Conservation (phyloP, 176 grass and related monocot species). For the Elymus sibiricus region DNA sequence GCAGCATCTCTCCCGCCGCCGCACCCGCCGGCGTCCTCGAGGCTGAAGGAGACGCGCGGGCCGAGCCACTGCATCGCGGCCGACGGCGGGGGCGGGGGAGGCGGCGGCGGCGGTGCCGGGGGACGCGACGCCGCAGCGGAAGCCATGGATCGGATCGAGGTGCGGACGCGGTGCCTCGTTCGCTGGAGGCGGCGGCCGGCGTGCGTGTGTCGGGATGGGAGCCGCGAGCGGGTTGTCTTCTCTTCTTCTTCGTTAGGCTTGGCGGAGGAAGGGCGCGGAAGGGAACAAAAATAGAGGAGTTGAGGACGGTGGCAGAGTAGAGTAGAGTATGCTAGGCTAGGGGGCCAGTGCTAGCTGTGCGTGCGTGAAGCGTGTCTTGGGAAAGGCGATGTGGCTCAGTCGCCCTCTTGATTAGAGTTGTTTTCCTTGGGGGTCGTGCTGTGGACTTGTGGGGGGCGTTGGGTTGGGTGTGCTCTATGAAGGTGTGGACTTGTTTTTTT, state of each 20-base stretch:
- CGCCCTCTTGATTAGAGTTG: too few species aligned
- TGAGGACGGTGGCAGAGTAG: too few species aligned
- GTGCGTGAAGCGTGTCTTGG: too few species aligned
- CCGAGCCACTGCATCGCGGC: constrained; percentile 50
- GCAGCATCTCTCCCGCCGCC: neutral
- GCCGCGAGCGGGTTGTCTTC: neutral
- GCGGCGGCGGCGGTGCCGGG: constrained; percentile 35
- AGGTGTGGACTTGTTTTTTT: too few species aligned
- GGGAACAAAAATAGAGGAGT: neutral
- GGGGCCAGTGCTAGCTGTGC: too few species aligned
- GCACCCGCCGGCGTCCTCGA: constrained; percentile 34
- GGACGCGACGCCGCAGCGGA: constrained; percentile 50
- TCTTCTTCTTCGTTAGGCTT: neutral
- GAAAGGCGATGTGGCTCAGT: too few species aligned
- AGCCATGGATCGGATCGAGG: neutral
- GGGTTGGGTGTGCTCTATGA: too few species aligned
- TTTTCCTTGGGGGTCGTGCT: too few species aligned
- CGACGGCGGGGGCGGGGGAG: neutral
- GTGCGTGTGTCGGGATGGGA: neutral
- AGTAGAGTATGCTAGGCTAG: too few species aligned
- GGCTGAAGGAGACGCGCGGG: constrained; percentile 84
- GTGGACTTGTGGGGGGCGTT: too few species aligned
- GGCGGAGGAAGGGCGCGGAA: neutral
- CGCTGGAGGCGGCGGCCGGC: neutral
- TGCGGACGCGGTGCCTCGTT: neutral